Evolutionary conservation across 257 asterid genomes (phyloP), one percentile per base, ranked within the genome.

Genomic region (Solanum virginianum): DNA sequence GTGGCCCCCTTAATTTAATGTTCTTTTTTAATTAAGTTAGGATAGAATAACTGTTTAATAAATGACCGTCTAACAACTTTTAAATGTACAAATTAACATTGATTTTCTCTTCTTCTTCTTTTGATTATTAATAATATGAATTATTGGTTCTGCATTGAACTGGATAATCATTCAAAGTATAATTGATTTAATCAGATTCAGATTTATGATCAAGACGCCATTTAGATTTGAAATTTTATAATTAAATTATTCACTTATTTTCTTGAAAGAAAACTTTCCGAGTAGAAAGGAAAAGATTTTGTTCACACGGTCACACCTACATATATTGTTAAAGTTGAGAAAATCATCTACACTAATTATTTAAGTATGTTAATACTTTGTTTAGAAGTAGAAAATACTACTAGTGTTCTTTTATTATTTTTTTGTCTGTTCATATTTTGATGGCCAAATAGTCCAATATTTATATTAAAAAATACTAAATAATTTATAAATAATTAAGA

Each of bases 1-100:
- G 65, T 77, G 63, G 65, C 63, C 82, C 43, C 43, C 49, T 53
- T 26, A 53, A 79, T 53, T 79, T 29, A 79, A 49, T 77, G 82
- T 77, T 29, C 59, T 8, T 77, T 6, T 51, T 77, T 51, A 24
- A 49, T 15, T 22, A 24, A 74, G 59, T 22, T 13, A 22, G 81
- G 81, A 47, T 75, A 45, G 7, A 43, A 71, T 11, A 12, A 24
- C 72, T 65, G 43, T 22, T 51, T 53, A 77, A 47, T 77, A 77
- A 77, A 51, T 16, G 47, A 26, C 82, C 63, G 2, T 26, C 17
- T 77, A 77, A 51, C 82, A 24, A 77, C 82, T 77, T 20, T 57
- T 77, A 14, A 26, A 77, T 77, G 62, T 77, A 49, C 26, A 51
- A 51, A 51, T 51, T 53, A 17, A 53, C 29, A 26, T 17, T 53